Evolutionary conservation across 768 basidiomycete genomes (phyloP), one percentile per base, ranked within the genome.

Genomic region (Pisolithus sp.): DNA sequence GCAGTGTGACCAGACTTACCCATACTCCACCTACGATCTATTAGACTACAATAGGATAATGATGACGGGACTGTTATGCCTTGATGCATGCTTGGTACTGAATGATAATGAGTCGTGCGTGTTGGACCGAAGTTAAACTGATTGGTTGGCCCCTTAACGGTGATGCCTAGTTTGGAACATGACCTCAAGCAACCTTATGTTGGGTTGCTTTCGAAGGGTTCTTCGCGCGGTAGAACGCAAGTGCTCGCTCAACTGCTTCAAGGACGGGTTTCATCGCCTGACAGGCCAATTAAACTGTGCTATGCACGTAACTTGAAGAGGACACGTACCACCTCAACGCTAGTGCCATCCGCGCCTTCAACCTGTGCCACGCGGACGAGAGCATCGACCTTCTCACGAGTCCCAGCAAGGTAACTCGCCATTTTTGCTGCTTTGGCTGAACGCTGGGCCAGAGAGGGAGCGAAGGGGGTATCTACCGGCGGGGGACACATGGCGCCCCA

Each of bases 401-500:
- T 94, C 63, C 81, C 85, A 39, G 75, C 68, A 31, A 98, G 74
- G 64, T 92, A 95, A 3, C 76, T 81, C 5, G 82, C 80, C 94
- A 99, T 96, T 71, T 91, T 94, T 7, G 81, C 78, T 0, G 86
- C 87, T 63, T 93, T 92, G 5, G 80, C 76, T 1, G 80, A 77
- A 57, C 85, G 82, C 62, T 95, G 89, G 0, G 79, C 76, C 3
- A 82, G 77, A 0, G 83, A 70, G 3, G 79, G 64, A 0, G 77
- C 73, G 20, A 26, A 18, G 49, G 78, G 77, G 17, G 72, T 59
- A 46, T 88, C 88, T 17, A 76, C 71, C 1, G 77, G 68, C 6
- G 86, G 82, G 5, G 93, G 94, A 56, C 92, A 87, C 46, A 89
- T 79, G 2, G 92, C 80, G 2, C 85, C 78, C 93, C 94, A 98